Evolutionary conservation across 2,329 filamentous ascomycete species (phyloP), one percentile per base, ranked within the genome.

Genomic region (Cladophialophora exuberans): DNA sequence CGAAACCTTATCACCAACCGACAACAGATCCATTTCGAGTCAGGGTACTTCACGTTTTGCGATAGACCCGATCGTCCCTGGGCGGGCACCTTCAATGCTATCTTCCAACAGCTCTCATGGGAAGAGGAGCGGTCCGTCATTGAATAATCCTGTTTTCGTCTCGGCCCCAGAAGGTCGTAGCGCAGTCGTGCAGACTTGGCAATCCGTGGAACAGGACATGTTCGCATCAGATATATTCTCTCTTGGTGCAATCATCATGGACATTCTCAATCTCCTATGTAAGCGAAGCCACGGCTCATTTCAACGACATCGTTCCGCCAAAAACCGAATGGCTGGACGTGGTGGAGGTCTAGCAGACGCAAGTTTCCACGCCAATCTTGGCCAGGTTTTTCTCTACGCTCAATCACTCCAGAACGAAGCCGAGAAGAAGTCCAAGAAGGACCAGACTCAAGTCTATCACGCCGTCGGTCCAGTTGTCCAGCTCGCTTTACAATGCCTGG

Each of bases 261-360:
- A 85, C 59, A 79, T 86, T 35, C 63, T 85, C 15, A 84, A 82
- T 1, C 78, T 80, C 61, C 73, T 85, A 59, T 73, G 83, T 61
- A 81, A 82, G 61, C 78, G 80, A 64, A 82, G 80, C 52, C 73
- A 77, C 6, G 76, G 79, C 28, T 76, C 83, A 2, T 83, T 84
- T 57, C 61, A 74, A 30, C 79, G 80, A 51, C 81, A 84, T 63
- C 78, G 83, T 20, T 74, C 76, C 2, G 73, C 77, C 2, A 79
- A 80, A 48, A 80, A 81, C 54, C 75, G 78, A 26, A 74, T 70
- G 23, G 68, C 75, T 11, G 74, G 73, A 15, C 72, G 75, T 23
- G 74, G 75, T 23, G 77, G 75, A 52, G 76, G 76, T 23, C 73
- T 79, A 7, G 76, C 76, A 3, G 82, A 85, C 62, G 76, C 80